Percentiles rank a stretch among this genome's conserved stretches.
Evolutionary conservation across 2,329 filamentous ascomycete species (phyloP).

Genomic region (Stromatinia cepivora): DNA sequence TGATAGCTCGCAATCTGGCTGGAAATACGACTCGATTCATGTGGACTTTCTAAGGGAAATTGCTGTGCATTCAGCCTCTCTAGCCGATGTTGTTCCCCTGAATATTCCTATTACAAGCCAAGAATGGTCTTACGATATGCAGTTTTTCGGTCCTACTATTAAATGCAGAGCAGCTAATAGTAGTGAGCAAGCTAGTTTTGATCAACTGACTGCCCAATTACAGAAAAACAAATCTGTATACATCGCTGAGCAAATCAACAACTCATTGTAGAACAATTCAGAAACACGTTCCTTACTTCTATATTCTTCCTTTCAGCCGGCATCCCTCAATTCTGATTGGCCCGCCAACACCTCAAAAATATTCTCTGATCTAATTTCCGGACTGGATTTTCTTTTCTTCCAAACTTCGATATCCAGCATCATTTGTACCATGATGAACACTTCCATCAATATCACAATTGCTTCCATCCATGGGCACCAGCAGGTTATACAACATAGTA

Average conservation of each 20-base stretch:
- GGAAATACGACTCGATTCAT: neutral
- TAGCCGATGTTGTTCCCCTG: slow-evolving; percentile 21
- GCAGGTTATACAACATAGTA: neutral
- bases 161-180: slow-evolving; percentile 21
- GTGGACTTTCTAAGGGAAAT: slow-evolving; percentile 12
- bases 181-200: neutral
- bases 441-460: neutral
- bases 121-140: slow-evolving; percentile 20
- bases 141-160: slow-evolving; percentile 28
- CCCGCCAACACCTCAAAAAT: too few relatives aligned
- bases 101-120: slow-evolving; percentile 20
- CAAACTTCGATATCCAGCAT: neutral
- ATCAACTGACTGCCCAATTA: neutral
- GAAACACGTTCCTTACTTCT: neutral
- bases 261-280: neutral
- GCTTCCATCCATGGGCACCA: neutral
- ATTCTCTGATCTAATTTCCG: too few relatives aligned
- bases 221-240: neutral
- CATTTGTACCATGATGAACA: neutral
- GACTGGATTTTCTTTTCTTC: neutral
- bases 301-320: neutral
- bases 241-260: neutral
- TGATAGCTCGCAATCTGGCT: neutral
- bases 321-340: too few relatives aligned
- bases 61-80: slow-evolving; percentile 13